Percentiles rank a stretch among this genome's conserved stretches.
phyloP scores from a whole-genome alignment of 805 yeast genomes.

The Candida coleopterorum region DNA sequence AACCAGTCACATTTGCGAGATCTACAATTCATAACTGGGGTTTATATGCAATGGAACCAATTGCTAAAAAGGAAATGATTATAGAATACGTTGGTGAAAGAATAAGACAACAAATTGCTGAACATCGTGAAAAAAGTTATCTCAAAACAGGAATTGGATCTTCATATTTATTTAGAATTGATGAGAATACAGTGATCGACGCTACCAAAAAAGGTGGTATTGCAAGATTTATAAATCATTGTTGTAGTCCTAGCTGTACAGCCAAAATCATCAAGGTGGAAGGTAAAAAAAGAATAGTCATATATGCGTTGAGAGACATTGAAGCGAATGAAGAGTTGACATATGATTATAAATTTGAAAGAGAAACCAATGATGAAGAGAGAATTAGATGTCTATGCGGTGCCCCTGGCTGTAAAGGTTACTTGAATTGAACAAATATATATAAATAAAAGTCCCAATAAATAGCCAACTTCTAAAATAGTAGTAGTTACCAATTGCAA shows the following conservation, averaged over 20 bases:
- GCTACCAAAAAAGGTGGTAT: conserved; percentile 97
- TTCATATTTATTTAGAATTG: conserved; percentile 85
- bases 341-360: conserved; percentile 91
- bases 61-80: conserved; percentile 95
- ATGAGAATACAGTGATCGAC: conserved; percentile 91
- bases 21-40: conserved; percentile 99
- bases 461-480: too few species aligned
- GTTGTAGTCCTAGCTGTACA: conserved; percentile 96
- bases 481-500: too few species aligned
- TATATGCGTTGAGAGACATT: conserved; percentile 86
- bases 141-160: conserved; percentile 92
- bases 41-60: conserved; percentile 88
- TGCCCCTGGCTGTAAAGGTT: conserved; percentile 91
- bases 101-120: conserved; percentile 90
- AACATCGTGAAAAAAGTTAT: conserved; percentile 81
- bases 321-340: conserved; percentile 89
- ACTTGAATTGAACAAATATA: conserved; percentile 75
- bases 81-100: conserved; percentile 97
- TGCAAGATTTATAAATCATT: conserved; percentile 94
- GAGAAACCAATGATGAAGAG: conserved; percentile 84
- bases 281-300: conserved; percentile 89
- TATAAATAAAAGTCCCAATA: too few species aligned
- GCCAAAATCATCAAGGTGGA: conserved; percentile 95
- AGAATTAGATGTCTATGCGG: conserved; percentile 93
- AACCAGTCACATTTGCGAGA: conserved; percentile 94